Evolutionary conservation across 2,329 filamentous ascomycete genomes (phyloP), one percentile per base, ranked within the genome.

Genomic region (Hawksworthiomyces lignivorus): DNA sequence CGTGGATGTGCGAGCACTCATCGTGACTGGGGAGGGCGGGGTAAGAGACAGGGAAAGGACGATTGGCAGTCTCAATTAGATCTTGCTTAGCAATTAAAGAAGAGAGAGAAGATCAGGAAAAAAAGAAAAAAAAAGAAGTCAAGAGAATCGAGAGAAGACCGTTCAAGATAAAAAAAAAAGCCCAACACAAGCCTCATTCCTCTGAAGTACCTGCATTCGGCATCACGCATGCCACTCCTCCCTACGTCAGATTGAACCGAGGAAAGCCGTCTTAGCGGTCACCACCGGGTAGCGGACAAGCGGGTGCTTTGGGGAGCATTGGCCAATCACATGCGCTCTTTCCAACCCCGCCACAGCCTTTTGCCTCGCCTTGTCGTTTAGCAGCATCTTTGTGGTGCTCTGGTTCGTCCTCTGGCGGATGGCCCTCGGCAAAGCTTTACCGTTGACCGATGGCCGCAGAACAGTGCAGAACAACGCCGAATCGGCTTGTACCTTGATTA

Each of bases 1-100:
- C 7, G 50, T 43, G 11, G 45, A 39, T 28, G 48, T 45, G 26
- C 50, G 41, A 14, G 44, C 39, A 38, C 43, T 52, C 50, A 52
- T 50, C 7, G 24, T 40, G 35, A 22, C n/a, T n/a, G n/a, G n/a
- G n/a, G 14, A 22, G 20, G 18, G 9, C 11, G 17, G 14, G 21
- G 15, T 4, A 17, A 11, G 19, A 12, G 27, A 12, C 8, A 33
- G 20, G 9, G 17, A 10, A 17, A 38, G 7, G 15, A 19, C 7
- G 21, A n/a, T 8, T 19, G 26, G n/a, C 5, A 22, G 18, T n/a
- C n/a, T n/a, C n/a, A n/a, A n/a, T n/a, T n/a, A n/a, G n/a, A n/a
- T n/a, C n/a, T n/a, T n/a, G n/a, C n/a, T n/a, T n/a, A n/a, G n/a
- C n/a, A n/a, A n/a, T n/a, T n/a, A n/a, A n/a, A n/a, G 18, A 10